A percentile compares a stretch with the other conserved stretches of the same genome.
These are phyloP conservation scores for Hygrophorus russula DNA, from an alignment of 768 basidiomycete species.

Conservation along the genomic window DNA sequence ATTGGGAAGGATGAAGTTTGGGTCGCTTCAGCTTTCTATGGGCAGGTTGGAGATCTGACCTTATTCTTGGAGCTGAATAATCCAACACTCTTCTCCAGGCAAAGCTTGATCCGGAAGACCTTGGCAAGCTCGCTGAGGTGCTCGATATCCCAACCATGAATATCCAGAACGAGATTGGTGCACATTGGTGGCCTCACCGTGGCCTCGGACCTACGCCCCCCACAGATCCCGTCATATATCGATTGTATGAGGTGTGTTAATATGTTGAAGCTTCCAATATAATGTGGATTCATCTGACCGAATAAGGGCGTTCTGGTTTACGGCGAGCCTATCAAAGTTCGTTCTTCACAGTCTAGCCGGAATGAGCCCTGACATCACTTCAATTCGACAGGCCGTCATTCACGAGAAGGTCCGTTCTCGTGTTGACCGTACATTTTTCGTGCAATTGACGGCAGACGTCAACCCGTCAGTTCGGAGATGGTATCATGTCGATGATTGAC, in stretches of 20 bases:
- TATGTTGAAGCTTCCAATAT: background rate
- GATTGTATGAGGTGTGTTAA: conserved; percentile 60
- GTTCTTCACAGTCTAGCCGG: conserved; percentile 4
- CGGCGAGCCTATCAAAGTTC: conserved; percentile 68
- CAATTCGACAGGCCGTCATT: conserved; percentile 42
- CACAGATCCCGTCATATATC: conserved; percentile 71
- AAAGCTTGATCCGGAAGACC: conserved; percentile 51
- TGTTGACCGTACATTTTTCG: background rate
- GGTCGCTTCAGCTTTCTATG: conserved; percentile 76
- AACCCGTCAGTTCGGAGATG: conserved; percentile 59
- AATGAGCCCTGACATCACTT: background rate
- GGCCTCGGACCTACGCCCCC: conserved; percentile 62
- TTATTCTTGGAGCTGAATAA: background rate
- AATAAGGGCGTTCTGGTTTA: conserved; percentile 61
- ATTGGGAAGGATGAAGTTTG: conserved; percentile 72
- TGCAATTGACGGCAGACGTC: background rate
- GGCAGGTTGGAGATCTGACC: conserved; percentile 35
- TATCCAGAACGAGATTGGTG: conserved; percentile 38
- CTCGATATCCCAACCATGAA: conserved; percentile 34
- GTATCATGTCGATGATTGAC: conserved; percentile 86
- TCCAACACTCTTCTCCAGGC: conserved; percentile 32
- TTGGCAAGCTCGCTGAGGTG: conserved; percentile 36
- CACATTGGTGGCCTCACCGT: conserved; percentile 69
- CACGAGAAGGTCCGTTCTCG: conserved; percentile 53
- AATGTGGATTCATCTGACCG: too few species aligned